Evolutionary conservation across 2,329 filamentous ascomycete species (phyloP).

Genomic region (Lachnellula cervina): DNA sequence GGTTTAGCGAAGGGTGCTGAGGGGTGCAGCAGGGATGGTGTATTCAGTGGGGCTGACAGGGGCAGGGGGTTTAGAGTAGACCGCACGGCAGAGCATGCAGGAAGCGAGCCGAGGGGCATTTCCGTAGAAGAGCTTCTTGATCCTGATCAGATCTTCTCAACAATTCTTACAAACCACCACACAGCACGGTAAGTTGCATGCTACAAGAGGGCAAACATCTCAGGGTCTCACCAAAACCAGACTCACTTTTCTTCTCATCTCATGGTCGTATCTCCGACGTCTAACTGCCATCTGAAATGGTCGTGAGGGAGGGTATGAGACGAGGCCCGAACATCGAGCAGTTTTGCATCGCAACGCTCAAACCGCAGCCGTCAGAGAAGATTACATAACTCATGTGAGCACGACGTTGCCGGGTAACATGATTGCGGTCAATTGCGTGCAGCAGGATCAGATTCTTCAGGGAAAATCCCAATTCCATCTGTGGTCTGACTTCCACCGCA

Average conservation of each 20-base stretch:
- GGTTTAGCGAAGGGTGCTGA: not conserved
- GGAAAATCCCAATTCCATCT: too few species aligned
- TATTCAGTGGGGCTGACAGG: not conserved
- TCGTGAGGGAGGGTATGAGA: slow-evolving; percentile 5
- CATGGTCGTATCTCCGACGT: not conserved
- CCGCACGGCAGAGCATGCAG: too few species aligned
- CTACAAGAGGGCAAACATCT: too few species aligned
- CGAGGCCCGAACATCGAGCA: slow-evolving; percentile 3
- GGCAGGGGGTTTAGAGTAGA: not conserved
- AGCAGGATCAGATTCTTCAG: too few species aligned
- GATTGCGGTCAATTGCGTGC: too few species aligned
- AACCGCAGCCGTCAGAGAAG: slow-evolving; percentile 10
- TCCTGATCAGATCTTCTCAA: too few species aligned
- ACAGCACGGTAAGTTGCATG: too few species aligned
- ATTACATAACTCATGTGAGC: slow-evolving; percentile 1
- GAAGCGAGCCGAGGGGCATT: too few species aligned
- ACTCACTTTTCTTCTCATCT: not conserved
- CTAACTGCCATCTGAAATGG: slow-evolving; percentile 7
- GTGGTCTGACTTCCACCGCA: not conserved
- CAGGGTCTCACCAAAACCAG: too few species aligned
- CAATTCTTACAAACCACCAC: too few species aligned
- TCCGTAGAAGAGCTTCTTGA: too few species aligned
- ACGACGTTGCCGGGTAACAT: not conserved
- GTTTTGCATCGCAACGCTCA: slow-evolving; percentile 8
- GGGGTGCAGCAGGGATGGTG: not conserved